Conservation (phyloP, 176 grass and related monocot species). For the Hyparrhenia diplandra region DNA sequence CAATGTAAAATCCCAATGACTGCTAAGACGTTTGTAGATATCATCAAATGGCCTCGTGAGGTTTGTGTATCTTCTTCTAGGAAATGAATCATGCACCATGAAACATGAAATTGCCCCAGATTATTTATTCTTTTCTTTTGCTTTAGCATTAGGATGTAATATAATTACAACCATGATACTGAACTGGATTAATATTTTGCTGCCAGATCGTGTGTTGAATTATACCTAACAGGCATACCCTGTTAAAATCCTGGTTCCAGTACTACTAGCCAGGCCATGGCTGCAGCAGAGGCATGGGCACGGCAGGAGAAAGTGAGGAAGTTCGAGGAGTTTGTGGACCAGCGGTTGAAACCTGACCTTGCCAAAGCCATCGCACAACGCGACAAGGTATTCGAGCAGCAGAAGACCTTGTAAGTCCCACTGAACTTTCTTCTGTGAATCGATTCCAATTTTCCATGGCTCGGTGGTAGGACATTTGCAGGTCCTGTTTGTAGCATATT, state of each 20-base stretch:
- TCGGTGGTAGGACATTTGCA: not conserved
- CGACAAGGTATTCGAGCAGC: conserved; percentile 70
- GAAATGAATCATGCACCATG: not conserved
- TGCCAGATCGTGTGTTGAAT: not conserved
- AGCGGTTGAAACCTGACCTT: conserved; percentile 69
- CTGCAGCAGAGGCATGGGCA: not conserved
- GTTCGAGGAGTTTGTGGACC: conserved; percentile 77
- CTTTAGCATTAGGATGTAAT: not conserved
- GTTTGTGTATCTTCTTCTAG: not conserved
- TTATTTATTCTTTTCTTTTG: not conserved
- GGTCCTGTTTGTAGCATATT: not conserved
- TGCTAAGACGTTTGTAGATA: not conserved
- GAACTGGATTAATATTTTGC: not conserved
- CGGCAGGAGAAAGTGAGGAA: conserved; percentile 70
- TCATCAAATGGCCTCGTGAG: not conserved
- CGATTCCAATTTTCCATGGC: not conserved
- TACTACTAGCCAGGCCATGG: not conserved
- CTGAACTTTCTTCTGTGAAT: not conserved
- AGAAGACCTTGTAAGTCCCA: conserved; percentile 80
- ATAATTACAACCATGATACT: not conserved
- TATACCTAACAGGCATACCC: not conserved
- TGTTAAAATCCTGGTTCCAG: not conserved
- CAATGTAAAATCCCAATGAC: not conserved
- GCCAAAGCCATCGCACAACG: conserved; percentile 62
- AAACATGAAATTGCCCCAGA: not conserved